Conservation (phyloP, 441 rosid genomes). For the Breynia disticha region DNA sequence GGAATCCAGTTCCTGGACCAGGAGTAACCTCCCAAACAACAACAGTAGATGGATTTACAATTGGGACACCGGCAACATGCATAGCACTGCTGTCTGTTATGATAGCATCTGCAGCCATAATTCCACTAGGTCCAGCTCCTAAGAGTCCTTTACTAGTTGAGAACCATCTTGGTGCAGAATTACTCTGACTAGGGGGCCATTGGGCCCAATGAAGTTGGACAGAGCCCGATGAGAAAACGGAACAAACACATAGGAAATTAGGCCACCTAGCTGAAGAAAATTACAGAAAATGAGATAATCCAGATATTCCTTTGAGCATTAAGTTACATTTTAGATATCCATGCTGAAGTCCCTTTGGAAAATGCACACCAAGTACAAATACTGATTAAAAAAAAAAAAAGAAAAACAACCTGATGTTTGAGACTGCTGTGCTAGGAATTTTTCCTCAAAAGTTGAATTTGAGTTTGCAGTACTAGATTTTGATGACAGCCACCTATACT, state of each 20-base stretch:
- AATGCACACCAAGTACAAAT: not conserved
- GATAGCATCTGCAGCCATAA: constrained; percentile 99
- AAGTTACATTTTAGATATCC: too few relatives aligned
- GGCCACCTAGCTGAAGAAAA: constrained; percentile 95
- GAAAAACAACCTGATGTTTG: constrained; percentile 82
- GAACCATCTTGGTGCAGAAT: constrained; percentile 75
- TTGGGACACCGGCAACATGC: constrained; percentile 99
- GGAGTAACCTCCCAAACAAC: constrained; percentile 99
- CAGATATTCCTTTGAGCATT: too few relatives aligned
- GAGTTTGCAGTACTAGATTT: constrained; percentile 56
- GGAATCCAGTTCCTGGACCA: constrained; percentile 91
- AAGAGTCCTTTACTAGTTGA: constrained; percentile 91
- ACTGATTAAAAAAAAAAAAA: constrained; percentile 1
- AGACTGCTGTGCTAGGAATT: constrained; percentile 85
- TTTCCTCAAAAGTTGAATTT: constrained; percentile 90
- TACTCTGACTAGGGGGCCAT: constrained; percentile 82
- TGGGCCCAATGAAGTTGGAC: constrained; percentile 99
- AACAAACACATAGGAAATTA: constrained; percentile 93
- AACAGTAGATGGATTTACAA: constrained; percentile 96
- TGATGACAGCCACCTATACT: constrained; percentile 99
- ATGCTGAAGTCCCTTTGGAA: too few relatives aligned
- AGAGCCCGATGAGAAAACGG: constrained; percentile 96
- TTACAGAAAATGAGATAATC: not conserved
- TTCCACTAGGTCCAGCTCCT: constrained; percentile 99
- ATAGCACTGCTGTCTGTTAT: constrained; percentile 94